Percentiles rank a stretch among this genome's conserved stretches.
Conservation (phyloP, 345 rosid species). For the Streptanthus diversifolius region DNA sequence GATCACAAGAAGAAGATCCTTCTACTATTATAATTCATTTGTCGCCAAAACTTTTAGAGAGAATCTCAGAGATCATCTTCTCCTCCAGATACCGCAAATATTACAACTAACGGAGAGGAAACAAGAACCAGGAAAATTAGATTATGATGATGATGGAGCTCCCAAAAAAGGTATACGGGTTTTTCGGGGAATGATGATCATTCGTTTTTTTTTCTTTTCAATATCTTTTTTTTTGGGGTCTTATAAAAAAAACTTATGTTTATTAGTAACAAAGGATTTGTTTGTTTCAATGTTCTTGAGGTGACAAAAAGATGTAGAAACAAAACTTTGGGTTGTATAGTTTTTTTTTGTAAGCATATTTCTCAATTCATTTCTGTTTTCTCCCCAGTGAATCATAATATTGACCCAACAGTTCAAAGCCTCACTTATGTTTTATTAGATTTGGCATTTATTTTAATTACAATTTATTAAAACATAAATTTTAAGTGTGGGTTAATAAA, state of each 20-base stretch:
- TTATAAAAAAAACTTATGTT: background rate
- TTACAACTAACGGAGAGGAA: conserved; percentile 8
- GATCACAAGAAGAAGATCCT: background rate
- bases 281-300: conserved; percentile 25
- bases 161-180: conserved; percentile 16
- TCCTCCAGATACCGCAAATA: conserved; percentile 30
- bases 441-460: too few species aligned
- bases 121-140: background rate
- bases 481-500: too few species aligned
- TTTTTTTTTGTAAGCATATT: conserved; percentile 25
- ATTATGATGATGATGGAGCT: conserved; percentile 16
- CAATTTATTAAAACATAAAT: too few species aligned
- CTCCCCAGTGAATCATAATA: background rate
- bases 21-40: conserved; percentile 29
- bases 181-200: conserved; percentile 29
- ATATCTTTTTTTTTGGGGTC: background rate
- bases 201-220: conserved; percentile 16
- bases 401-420: background rate
- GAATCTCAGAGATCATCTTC: conserved; percentile 26
- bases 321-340: conserved; percentile 32
- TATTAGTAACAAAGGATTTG: conserved; percentile 15
- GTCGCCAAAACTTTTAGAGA: conserved; percentile 28
- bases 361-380: conserved; percentile 13
- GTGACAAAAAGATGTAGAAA: conserved; percentile 28
- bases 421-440: background rate